Conservation (phyloP, 179 eudicot species). For the Silene noctiflora region DNA sequence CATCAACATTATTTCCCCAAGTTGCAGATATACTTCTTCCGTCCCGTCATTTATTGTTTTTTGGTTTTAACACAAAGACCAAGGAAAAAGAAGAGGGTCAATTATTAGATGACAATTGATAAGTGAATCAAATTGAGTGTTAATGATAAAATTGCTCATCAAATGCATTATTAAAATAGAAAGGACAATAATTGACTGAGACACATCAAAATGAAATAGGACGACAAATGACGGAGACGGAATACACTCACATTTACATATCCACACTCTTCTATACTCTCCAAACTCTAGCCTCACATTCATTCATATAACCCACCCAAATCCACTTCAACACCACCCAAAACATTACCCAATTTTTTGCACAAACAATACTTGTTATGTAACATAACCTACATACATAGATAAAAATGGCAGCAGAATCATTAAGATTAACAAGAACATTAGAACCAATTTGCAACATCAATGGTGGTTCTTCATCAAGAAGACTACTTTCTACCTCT, state of each 20-base stretch:
- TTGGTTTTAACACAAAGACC: too few relatives aligned
- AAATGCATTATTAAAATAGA: too few relatives aligned
- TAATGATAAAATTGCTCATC: too few relatives aligned
- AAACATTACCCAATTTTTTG: not conserved
- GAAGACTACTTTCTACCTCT: constrained; percentile 33
- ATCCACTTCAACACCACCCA: not conserved
- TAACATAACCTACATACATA: not conserved
- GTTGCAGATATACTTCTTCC: not conserved
- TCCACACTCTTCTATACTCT: not conserved
- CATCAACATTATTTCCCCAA: not conserved
- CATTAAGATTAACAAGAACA: constrained; percentile 34
- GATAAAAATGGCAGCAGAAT: constrained; percentile 56
- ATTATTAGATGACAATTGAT: too few relatives aligned
- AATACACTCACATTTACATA: too few relatives aligned
- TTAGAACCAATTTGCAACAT: constrained; percentile 45
- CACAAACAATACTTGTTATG: not conserved
- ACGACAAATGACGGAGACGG: too few relatives aligned
- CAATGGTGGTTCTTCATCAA: constrained; percentile 36
- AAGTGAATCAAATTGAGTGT: too few relatives aligned
- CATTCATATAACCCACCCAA: constrained; percentile 1
- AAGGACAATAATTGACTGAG: too few relatives aligned
- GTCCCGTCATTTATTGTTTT: too few relatives aligned
- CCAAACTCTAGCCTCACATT: constrained; percentile 28
- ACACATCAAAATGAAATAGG: too few relatives aligned
- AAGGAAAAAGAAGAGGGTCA: too few relatives aligned